These are phyloP conservation scores for Nakazawaea sp. DNA, from an alignment of 805 yeast genomes.

Conservation along the genomic window DNA sequence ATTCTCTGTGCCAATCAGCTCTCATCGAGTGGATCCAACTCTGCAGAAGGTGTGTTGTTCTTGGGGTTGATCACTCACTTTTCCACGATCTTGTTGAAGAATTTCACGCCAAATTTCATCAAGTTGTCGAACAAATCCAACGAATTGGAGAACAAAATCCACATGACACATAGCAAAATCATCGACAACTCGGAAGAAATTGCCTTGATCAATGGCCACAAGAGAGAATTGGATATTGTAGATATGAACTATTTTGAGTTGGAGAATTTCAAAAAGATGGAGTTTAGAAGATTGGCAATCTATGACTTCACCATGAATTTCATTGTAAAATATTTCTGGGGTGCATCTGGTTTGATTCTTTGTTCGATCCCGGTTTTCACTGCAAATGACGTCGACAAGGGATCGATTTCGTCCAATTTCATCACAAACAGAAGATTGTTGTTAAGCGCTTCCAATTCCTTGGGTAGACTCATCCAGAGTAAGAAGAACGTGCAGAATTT, in stretches of 20 bases:
- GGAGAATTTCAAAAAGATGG: slow-evolving; percentile 70
- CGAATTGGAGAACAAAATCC: slow-evolving; percentile 75
- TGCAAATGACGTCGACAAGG: slow-evolving; percentile 15
- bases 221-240: slow-evolving; percentile 66
- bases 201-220: slow-evolving; percentile 77
- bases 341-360: slow-evolving; percentile 85
- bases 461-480: slow-evolving; percentile 80
- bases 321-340: slow-evolving; percentile 89
- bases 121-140: slow-evolving; percentile 71
- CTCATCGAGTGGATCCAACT: slow-evolving; percentile 55
- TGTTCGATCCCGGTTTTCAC: slow-evolving; percentile 87
- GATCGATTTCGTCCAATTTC: slow-evolving; percentile 65
- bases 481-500: slow-evolving; percentile 80
- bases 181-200: slow-evolving; percentile 80
- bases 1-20: slow-evolving; percentile 75
- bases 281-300: slow-evolving; percentile 61
- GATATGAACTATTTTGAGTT: slow-evolving; percentile 79
- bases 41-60: slow-evolving; percentile 72
- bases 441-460: slow-evolving; percentile 78
- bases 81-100: slow-evolving; percentile 64
- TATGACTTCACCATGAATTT: slow-evolving; percentile 85
- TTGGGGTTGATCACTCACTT: slow-evolving; percentile 76
- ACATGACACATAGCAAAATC: slow-evolving; percentile 76
- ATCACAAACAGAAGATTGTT: slow-evolving; percentile 83
- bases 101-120: slow-evolving; percentile 88